Percentiles rank a stretch among this genome's conserved stretches.
phyloP scores from a whole-genome alignment of 805 yeast species.

The Candida suzukii region DNA sequence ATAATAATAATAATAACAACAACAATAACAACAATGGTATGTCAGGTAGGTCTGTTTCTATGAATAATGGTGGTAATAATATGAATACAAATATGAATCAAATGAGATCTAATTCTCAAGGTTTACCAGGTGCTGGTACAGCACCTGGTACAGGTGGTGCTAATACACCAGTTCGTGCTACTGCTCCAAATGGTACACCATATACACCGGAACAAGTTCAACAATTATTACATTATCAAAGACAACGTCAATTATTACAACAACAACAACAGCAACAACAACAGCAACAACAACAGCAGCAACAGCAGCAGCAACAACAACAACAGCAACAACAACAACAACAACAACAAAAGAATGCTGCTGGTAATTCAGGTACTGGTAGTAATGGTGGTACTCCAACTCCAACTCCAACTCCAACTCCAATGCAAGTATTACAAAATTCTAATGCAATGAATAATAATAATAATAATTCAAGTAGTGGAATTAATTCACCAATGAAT shows the following conservation, averaged over 20 bases:
- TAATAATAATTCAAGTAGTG: background rate
- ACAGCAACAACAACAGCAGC: slow-evolving; percentile 3
- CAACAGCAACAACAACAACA: slow-evolving; percentile 3
- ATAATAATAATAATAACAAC: no score
- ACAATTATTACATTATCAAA: slow-evolving; percentile 45
- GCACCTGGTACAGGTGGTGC: background rate
- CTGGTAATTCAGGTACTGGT: background rate
- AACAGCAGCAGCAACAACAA: slow-evolving; percentile 4
- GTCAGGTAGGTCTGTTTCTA: no score
- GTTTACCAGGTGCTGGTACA: background rate
- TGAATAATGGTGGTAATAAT: background rate
- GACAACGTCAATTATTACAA: slow-evolving; percentile 36
- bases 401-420: slow-evolving; percentile 15
- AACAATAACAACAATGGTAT: no score
- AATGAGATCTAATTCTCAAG: background rate
- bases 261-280: slow-evolving; percentile 5
- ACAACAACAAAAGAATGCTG: slow-evolving; percentile 2
- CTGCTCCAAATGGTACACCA: slow-evolving; percentile 49
- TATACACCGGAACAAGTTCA: slow-evolving; percentile 57
- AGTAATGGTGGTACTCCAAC: slow-evolving; percentile 1
- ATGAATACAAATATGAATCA: background rate
- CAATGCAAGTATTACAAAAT: slow-evolving; percentile 14
- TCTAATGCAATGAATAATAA: slow-evolving; percentile 1
- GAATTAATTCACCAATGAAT: background rate
- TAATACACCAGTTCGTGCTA: slow-evolving; percentile 20